These are phyloP conservation scores for Ustilago sp. DNA, from an alignment of 1,284 basidiomycete genomes.

Conservation along the genomic window DNA sequence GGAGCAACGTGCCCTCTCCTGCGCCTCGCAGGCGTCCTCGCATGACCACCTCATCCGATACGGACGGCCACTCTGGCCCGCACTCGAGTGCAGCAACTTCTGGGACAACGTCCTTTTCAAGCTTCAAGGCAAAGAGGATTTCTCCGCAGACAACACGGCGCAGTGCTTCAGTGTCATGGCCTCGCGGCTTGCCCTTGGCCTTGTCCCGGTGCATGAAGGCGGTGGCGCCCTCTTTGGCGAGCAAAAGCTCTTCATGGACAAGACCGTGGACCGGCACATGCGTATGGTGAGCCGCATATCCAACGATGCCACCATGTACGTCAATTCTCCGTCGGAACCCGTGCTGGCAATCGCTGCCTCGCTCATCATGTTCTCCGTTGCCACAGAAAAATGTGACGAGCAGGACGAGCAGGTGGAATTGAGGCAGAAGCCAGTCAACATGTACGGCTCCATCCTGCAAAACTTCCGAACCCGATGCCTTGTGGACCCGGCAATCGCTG, in stretches of 20 bases:
- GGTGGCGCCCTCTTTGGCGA: not conserved
- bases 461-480: conserved; percentile 1
- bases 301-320: not conserved
- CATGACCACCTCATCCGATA: not conserved
- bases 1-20: not conserved
- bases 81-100: not conserved
- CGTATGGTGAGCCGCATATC: not conserved
- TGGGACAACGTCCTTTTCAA: conserved; percentile 10
- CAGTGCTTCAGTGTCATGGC: conserved; percentile 16
- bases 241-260: not conserved
- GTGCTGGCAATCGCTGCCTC: conserved; percentile 14
- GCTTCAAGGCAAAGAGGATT: not conserved
- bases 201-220: not conserved
- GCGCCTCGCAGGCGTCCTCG: not conserved
- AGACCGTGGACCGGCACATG: conserved; percentile 17
- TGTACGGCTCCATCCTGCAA: conserved; percentile 6
- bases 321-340: conserved; percentile 10
- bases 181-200: conserved; percentile 9
- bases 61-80: conserved; percentile 18
- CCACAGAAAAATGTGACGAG: not conserved
- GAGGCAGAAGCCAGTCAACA: not conserved
- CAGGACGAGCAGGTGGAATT: too few relatives aligned
- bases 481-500: not conserved
- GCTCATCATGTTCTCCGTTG: conserved; percentile 18
- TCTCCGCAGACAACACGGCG: not conserved